These are phyloP conservation scores for Panicum miliaceum DNA, from an alignment of 176 grass and related monocot species.

Conservation along the genomic window DNA sequence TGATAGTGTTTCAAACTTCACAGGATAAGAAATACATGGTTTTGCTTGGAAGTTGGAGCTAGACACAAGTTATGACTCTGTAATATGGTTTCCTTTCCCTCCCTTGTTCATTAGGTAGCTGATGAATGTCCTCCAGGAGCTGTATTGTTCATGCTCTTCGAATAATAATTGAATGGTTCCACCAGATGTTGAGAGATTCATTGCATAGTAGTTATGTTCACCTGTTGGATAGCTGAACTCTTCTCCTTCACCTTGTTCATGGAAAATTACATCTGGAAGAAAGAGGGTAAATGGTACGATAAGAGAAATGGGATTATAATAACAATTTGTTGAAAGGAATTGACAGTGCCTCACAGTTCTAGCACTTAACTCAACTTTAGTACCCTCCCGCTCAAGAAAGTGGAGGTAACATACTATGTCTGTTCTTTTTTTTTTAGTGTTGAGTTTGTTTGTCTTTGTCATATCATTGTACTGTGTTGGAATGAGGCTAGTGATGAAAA, in stretches of 20 bases:
- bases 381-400: not conserved
- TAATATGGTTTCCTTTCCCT: not conserved
- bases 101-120: conserved; percentile 39
- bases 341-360: conserved; percentile 13
- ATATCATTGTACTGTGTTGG: not conserved
- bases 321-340: conserved; percentile 8
- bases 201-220: conserved; percentile 33
- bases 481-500: not conserved
- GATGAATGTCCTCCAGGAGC: conserved; percentile 60
- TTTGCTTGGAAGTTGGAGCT: conserved; percentile 18
- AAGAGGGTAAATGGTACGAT: conserved; percentile 20
- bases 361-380: not conserved
- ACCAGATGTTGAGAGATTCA: conserved; percentile 50
- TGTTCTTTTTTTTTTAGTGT: not conserved
- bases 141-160: conserved; percentile 55
- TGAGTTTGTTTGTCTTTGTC: not conserved
- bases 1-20: not conserved
- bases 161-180: conserved; percentile 64
- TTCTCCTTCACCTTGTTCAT: conserved; percentile 35
- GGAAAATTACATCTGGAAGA: conserved; percentile 55
- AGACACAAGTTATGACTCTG: conserved; percentile 17
- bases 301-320: not conserved
- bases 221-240: conserved; percentile 44
- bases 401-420: not conserved
- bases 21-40: conserved; percentile 11